Base-by-base conservation (phyloP, 768 basidiomycete species). In the Chalciporus sphaerocephalus region DNA sequence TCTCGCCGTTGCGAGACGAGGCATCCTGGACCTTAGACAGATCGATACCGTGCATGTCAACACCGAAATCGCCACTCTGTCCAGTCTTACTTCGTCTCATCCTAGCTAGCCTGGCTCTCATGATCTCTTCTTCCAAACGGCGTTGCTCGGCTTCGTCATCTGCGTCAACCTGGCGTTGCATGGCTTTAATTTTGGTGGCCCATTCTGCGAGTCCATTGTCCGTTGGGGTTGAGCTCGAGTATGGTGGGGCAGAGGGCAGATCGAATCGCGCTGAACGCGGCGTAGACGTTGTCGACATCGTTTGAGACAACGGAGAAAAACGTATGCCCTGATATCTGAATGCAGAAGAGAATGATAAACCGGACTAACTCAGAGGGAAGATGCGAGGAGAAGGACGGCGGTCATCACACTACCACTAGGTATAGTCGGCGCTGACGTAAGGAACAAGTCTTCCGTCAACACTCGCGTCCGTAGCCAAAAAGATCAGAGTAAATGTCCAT, bases 91-190 rank as follows among this genome's bases (percentile, higher is more conserved):
- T 69, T 49, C 76, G 63, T 40, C 71, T 68, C 48, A 59, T 63
- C 41, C 77, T 58, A 23, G 75, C 75, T n/a, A 74, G 51, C 38
- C 77, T 58, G 13, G 76, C 74, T 24, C 73, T 66, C 18, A 60
- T 59, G 39, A 91, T 77, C 57, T 77, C 75, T 44, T 75, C 67
- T 56, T 78, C 75, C 2, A 92, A 73, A 44, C 81, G 74, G 40
- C 74, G 78, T 59, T 87, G 80, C 55, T 92, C 89, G 6, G 74
- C 78, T 59, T 87, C 87, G 47, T 89, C 87, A 50, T 88, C 84
- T 12, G 82, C 81, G 51, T 92, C 88, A 20, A 89, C 83, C 55
- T 89, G 85, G 48, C 80, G 76, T 60, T 90, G 88, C 64, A 91
- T 67, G 13, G 80, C 85, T 61, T 83, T 85, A 62, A 92, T 88